Evolutionary conservation across 352 stramenopile species (phyloP).

Genomic region (Phytophthora foliorum): DNA sequence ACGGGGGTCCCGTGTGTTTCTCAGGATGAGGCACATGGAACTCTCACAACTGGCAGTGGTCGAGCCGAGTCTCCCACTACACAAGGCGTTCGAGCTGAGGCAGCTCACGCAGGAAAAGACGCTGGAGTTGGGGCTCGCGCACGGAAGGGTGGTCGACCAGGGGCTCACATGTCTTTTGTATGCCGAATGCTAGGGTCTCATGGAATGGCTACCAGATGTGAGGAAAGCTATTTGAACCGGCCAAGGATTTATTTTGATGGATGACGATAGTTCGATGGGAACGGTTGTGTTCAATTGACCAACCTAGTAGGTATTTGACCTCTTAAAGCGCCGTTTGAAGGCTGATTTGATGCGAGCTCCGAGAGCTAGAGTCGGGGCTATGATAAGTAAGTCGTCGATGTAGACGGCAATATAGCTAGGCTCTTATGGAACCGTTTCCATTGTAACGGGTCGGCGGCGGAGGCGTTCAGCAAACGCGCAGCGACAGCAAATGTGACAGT

Average conservation of each 20-base stretch:
- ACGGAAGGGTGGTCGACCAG: too few species aligned
- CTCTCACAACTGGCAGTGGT: too few species aligned
- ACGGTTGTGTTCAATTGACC: slow-evolving; percentile 18
- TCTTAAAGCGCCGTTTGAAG: slow-evolving; percentile 20
- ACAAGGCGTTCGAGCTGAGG: too few species aligned
- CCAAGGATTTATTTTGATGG: slow-evolving; percentile 22
- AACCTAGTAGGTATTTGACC: slow-evolving; percentile 11
- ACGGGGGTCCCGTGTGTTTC: too few species aligned
- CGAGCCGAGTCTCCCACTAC: too few species aligned
- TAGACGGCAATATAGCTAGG: slow-evolving; percentile 26
- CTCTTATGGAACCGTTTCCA: too few species aligned
- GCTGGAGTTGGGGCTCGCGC: too few species aligned
- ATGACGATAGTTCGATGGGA: slow-evolving; percentile 5
- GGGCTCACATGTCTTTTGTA: not conserved
- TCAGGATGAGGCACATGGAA: too few species aligned
- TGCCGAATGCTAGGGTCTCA: slow-evolving; percentile 15
- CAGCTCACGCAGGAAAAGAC: too few species aligned
- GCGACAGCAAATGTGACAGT: too few species aligned
- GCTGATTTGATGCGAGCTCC: slow-evolving; percentile 14
- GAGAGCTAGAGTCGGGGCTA: slow-evolving; percentile 8
- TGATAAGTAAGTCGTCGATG: slow-evolving; percentile 21
- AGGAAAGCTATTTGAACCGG: slow-evolving; percentile 9
- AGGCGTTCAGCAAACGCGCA: too few species aligned
- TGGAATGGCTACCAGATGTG: slow-evolving; percentile 7
- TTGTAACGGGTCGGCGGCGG: too few species aligned